phyloP scores from a whole-genome alignment of 495 filamentous ascomycete genomes.

The Tricharina praecox region DNA sequence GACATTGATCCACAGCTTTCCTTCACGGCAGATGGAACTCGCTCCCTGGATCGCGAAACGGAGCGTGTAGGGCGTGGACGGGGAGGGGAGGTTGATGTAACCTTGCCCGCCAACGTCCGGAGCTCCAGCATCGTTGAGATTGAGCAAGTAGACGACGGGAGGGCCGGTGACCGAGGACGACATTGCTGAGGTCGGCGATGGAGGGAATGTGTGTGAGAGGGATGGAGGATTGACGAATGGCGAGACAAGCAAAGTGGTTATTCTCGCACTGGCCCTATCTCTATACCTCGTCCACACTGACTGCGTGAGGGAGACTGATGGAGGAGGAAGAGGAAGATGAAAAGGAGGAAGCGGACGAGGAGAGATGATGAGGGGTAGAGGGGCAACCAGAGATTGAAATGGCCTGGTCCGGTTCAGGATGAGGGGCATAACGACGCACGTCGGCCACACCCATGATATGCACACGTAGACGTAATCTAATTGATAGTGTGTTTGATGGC shows the following conservation, averaged over 20 bases:
- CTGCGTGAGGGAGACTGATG: neutral
- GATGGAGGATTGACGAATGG: too few relatives aligned
- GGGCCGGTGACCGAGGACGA: neutral
- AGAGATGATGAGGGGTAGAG: too few relatives aligned
- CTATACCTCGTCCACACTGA: too few relatives aligned
- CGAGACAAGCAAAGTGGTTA: too few relatives aligned
- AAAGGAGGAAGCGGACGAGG: neutral
- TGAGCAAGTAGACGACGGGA: constrained; percentile 56
- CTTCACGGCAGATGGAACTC: constrained; percentile 84
- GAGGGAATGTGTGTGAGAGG: neutral
- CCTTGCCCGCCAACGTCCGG: constrained; percentile 76
- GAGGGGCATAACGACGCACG: too few relatives aligned
- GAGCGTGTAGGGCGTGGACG: constrained; percentile 51
- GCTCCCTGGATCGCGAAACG: constrained; percentile 91
- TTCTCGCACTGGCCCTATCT: too few relatives aligned
- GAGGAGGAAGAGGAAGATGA: neutral
- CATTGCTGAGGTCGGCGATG: too few relatives aligned
- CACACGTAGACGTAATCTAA: too few relatives aligned
- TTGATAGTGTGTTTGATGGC: too few relatives aligned
- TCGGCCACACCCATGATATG: too few relatives aligned
- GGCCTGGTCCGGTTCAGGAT: too few relatives aligned
- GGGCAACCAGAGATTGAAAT: too few relatives aligned
- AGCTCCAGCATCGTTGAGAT: constrained; percentile 78
- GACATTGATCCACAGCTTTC: constrained; percentile 90
- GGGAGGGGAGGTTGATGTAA: constrained; percentile 81